Conservation (phyloP, 2,329 filamentous ascomycete species). For the Botrytis sinoallii region DNA sequence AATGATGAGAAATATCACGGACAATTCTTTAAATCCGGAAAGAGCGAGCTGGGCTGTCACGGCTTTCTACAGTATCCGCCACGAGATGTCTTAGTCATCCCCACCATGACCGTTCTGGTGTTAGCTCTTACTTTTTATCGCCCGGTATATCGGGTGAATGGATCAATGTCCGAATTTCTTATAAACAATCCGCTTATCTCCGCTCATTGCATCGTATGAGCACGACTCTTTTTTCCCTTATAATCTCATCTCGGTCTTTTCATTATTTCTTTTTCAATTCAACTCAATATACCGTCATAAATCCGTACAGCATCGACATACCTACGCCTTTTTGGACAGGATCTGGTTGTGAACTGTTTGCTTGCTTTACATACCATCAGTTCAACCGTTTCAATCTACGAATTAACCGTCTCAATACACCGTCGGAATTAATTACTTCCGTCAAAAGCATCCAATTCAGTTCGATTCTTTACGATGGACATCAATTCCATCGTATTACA, state of each 20-base stretch:
- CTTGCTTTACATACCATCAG: not conserved
- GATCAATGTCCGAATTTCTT: conserved; percentile 9
- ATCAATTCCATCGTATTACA: conserved; percentile 17
- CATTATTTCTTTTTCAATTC: not conserved
- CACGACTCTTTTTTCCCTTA: not conserved
- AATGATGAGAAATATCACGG: not conserved
- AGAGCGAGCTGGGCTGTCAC: not conserved
- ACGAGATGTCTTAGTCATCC: not conserved
- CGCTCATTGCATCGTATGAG: not conserved
- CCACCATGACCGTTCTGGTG: not conserved
- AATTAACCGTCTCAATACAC: not conserved
- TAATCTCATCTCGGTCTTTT: conserved; percentile 13
- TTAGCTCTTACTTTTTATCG: not conserved
- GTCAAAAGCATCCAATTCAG: not conserved
- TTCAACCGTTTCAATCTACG: not conserved
- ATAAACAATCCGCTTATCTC: conserved; percentile 8
- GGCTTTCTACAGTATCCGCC: not conserved
- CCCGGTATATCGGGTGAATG: not conserved
- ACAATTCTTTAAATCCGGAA: conserved; percentile 2
- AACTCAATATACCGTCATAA: conserved; percentile 6
- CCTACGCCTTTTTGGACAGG: not conserved
- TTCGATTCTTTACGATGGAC: conserved; percentile 1
- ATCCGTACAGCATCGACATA: not conserved
- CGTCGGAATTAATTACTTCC: not conserved
- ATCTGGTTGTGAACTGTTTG: not conserved